Base-by-base conservation (phyloP, 257 asterid species). In the Lycium ferocissimum region DNA sequence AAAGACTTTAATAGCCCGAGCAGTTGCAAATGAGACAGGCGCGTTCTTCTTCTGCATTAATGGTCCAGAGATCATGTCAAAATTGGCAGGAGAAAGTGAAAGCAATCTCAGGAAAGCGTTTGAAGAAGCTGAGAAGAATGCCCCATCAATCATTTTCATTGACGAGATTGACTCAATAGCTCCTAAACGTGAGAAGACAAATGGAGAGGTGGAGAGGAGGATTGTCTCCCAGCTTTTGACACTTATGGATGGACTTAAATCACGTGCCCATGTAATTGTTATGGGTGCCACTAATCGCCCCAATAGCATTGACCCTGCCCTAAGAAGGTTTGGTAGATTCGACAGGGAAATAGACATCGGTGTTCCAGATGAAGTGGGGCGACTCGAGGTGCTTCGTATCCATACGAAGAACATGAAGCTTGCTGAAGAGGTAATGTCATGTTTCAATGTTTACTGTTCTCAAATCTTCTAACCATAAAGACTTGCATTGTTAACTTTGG, bases 351-450 rank as follows among this genome's bases (percentile, higher is more conserved):
- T 95, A 26, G 98, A 95, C 83, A 95, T 94, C 49, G 98, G 98
- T 72, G 98, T 95, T 80, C 98, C 99, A 9, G 99, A 95, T 89
- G 99, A 95, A 92, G 91, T 94, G 89, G 99, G 99, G 54, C 94
- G 99, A 40, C 97, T 95, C 40, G 99, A 95, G 91, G 99, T 95
- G 85, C 93, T 95, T 15, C 91, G 97, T 67, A 94, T 95, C 66
- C 99, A 95, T 61, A 93, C 99, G 14, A 95, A 95, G 94, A 95
- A 95, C 92, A 95, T 95, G 99, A 95, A 95, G 87, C 99, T 95
- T 75, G 90, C 98, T 61, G 98, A 93, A 83, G 98, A 92, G 86
- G 99, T 93, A 87, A 90, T 58, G 62, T 59, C 51, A 38, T 9
- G 6, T 49, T 63, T 70, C 18, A 7, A 38, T 2, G 20, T 66